Evolutionary conservation across 2,329 filamentous ascomycete genomes (phyloP), one percentile per base, ranked within the genome.

Genomic region (Dactylellina parvicollis): DNA sequence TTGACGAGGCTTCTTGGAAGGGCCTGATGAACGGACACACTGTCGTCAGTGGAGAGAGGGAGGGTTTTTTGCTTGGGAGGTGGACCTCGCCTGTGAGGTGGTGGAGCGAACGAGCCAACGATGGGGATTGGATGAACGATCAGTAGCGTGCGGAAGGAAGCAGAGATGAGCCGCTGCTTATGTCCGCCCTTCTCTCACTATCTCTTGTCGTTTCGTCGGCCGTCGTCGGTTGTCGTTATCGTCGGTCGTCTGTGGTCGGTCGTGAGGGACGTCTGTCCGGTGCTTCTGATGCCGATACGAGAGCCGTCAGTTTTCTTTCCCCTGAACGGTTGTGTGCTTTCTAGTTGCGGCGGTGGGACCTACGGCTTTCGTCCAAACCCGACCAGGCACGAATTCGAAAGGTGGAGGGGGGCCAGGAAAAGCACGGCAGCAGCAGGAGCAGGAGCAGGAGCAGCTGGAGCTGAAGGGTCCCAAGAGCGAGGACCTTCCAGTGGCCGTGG

Each of bases 31-130:
- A 40, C 36, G n/a, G 30, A 40, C 18, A 42, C 40, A 42, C 32
- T 14, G 32, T 44, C 42, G 32, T 47, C 36, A 69, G 32, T 7
- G 9, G 28, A 28, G 24, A 52, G 20, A 24, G 12, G 8, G 20
- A 36, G 40, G 30, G 40, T 57, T 42, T 26, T n/a, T n/a, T n/a
- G n/a, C n/a, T n/a, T n/a, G 9, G 22, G 40, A 49, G 28, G 62
- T 57, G 62, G 62, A 67, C 34, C 47, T 59, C 62, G 62, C 47
- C 60, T 65, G 28, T 59, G 61, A 56, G 60, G 49, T 60, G 56
- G 32, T 18, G n/a, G 24, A 50, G 4, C 22, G 5, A 28, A 24
- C 9, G 44, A 18, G 24, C 20, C 4, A 3, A 5, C 2, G 24
- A 28, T 28, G 20, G 44, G 44, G 59, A 64, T 54, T 64, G 59